Evolutionary conservation across 495 filamentous ascomycete species (phyloP).

Genomic region (Penicillium mononematosum): DNA sequence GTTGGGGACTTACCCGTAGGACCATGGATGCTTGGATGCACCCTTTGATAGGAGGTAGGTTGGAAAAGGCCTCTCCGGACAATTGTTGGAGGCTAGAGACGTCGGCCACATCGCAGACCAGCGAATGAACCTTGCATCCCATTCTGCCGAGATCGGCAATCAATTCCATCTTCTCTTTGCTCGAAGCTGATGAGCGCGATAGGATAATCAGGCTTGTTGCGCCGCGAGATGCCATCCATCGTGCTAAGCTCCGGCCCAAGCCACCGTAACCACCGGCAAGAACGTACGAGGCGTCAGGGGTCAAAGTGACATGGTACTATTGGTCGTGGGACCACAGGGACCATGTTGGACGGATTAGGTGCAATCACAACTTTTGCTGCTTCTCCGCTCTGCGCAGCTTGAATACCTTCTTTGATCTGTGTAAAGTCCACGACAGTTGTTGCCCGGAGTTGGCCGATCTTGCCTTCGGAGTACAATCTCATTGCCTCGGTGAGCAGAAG

Average conservation of each 20-base stretch:
- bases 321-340: slow-evolving; percentile 19
- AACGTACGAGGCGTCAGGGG: slow-evolving; percentile 18
- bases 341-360: slow-evolving; percentile 9
- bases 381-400: background rate
- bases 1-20: slow-evolving; percentile 23
- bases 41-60: slow-evolving; percentile 37
- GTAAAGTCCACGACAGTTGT: slow-evolving; percentile 12
- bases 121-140: slow-evolving; percentile 22
- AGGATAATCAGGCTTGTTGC: slow-evolving; percentile 32
- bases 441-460: slow-evolving; percentile 6
- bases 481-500: slow-evolving; percentile 10
- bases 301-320: slow-evolving; percentile 23
- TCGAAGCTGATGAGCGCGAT: slow-evolving; percentile 17
- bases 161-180: slow-evolving; percentile 16
- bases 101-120: slow-evolving; percentile 25
- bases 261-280: slow-evolving; percentile 45
- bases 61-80: slow-evolving; percentile 4
- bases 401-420: slow-evolving; percentile 15
- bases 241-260: slow-evolving; percentile 36
- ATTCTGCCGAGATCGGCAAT: slow-evolving; percentile 9
- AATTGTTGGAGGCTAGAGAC: slow-evolving; percentile 15
- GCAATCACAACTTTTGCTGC: slow-evolving; percentile 16
- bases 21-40: slow-evolving; percentile 45
- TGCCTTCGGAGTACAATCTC: slow-evolving; percentile 8
- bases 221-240: slow-evolving; percentile 39